phyloP scores from a whole-genome alignment of 2,329 filamentous ascomycete genomes.

The Pochonia chlamydosporia region DNA sequence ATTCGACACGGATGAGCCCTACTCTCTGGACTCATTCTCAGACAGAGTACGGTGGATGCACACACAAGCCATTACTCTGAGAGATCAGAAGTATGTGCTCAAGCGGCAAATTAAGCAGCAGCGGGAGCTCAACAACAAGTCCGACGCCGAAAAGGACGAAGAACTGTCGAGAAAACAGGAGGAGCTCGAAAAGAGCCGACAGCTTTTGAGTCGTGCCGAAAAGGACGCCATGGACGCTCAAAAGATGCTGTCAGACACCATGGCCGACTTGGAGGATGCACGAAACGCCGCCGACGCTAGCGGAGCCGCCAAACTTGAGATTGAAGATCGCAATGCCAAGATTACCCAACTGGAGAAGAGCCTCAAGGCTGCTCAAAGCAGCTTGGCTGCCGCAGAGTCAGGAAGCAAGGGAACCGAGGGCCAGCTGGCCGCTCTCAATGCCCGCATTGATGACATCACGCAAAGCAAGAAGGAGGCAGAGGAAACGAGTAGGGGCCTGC shows the following conservation, averaged over 20 bases:
- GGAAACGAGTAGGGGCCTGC: slow-evolving; percentile 19
- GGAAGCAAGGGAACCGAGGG: slow-evolving; percentile 30
- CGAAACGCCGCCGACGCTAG: slow-evolving; percentile 18
- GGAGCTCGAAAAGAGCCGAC: slow-evolving; percentile 43
- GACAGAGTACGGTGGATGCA: slow-evolving; percentile 75
- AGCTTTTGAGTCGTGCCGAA: slow-evolving; percentile 30
- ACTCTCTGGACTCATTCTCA: slow-evolving; percentile 71
- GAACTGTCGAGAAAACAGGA: slow-evolving; percentile 54
- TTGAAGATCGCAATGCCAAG: slow-evolving; percentile 30
- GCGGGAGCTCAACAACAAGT: slow-evolving; percentile 84
- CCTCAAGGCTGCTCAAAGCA: slow-evolving; percentile 11
- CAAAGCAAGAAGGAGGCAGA: slow-evolving; percentile 21
- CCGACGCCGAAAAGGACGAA: slow-evolving; percentile 64
- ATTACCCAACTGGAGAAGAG: slow-evolving; percentile 33
- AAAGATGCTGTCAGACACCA: slow-evolving; percentile 41
- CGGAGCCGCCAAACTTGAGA: slow-evolving; percentile 17
- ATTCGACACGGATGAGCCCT: slow-evolving; percentile 52
- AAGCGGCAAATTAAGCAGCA: slow-evolving; percentile 94
- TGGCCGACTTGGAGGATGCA: slow-evolving; percentile 41
- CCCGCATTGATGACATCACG: slow-evolving; percentile 24
- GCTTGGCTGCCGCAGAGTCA: slow-evolving; percentile 27
- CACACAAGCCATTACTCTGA: slow-evolving; percentile 66
- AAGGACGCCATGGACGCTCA: slow-evolving; percentile 34
- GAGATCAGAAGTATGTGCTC: slow-evolving; percentile 84
- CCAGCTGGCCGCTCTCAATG: slow-evolving; percentile 24